Evolutionary conservation across 2,329 filamentous ascomycete genomes (phyloP).

Genomic region (Xylariaceae sp.): DNA sequence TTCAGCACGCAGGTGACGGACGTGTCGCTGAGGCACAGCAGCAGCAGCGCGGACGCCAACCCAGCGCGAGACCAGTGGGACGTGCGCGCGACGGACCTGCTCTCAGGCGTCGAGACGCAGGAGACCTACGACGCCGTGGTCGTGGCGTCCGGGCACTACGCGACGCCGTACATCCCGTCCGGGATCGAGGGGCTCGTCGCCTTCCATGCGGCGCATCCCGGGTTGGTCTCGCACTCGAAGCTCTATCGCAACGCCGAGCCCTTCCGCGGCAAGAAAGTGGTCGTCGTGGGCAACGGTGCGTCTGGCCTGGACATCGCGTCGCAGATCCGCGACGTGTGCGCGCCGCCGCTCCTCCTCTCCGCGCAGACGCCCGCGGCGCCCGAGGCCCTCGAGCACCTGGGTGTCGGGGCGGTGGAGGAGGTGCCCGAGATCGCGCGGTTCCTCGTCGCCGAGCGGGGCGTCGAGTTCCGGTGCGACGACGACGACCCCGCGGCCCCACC

Average conservation of each 20-base stretch:
- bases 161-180: slow-evolving; percentile 67
- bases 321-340: slow-evolving; percentile 69
- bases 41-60: not conserved
- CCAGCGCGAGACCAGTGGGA: slow-evolving; percentile 59
- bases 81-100: slow-evolving; percentile 56
- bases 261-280: slow-evolving; percentile 71
- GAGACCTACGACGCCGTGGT: slow-evolving; percentile 73
- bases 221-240: slow-evolving; percentile 73
- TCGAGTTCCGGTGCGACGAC: slow-evolving; percentile 65
- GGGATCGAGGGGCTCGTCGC: slow-evolving; percentile 57
- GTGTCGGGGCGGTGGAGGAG: slow-evolving; percentile 57
- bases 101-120: slow-evolving; percentile 42
- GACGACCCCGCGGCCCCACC: slow-evolving; percentile 45
- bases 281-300: slow-evolving; percentile 83
- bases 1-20: slow-evolving; percentile 73
- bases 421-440: slow-evolving; percentile 62
- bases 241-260: slow-evolving; percentile 69
- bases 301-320: slow-evolving; percentile 82
- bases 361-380: slow-evolving; percentile 55
- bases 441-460: slow-evolving; percentile 55
- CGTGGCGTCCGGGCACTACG: slow-evolving; percentile 76
- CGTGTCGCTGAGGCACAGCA: slow-evolving; percentile 34
- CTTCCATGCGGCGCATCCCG: slow-evolving; percentile 63
- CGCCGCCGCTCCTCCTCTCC: slow-evolving; percentile 65
- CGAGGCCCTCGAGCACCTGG: slow-evolving; percentile 46